Evolutionary conservation across 129 eudicot species (phyloP).

Genomic region (Ambrosia artemisiifolia): DNA sequence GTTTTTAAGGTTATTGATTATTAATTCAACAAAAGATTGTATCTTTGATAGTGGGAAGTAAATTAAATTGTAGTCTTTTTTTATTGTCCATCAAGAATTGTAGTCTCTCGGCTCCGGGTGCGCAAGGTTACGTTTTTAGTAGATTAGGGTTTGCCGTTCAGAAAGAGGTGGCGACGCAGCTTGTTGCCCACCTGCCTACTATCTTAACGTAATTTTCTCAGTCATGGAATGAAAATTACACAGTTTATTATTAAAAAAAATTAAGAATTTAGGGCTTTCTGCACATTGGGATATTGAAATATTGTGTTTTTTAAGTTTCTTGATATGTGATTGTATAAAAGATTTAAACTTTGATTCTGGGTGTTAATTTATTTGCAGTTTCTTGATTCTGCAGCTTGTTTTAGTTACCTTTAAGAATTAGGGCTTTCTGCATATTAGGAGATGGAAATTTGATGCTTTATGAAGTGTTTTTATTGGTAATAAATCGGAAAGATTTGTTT

Average conservation of each 20-base stretch:
- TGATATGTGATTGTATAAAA: constrained; percentile 1
- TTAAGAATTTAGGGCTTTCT: not conserved
- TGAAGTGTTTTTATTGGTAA: not conserved
- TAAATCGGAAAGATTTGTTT: not conserved
- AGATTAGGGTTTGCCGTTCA: too few relatives aligned
- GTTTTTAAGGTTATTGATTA: not conserved
- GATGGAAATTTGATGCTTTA: constrained; percentile 1
- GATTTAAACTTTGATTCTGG: not conserved
- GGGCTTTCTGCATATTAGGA: constrained; percentile 2
- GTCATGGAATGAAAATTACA: too few relatives aligned
- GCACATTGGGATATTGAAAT: constrained; percentile 3
- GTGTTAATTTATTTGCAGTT: not conserved
- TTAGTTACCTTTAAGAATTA: not conserved
- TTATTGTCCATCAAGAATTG: too few relatives aligned
- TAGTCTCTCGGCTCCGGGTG: too few relatives aligned
- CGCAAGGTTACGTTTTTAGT: too few relatives aligned
- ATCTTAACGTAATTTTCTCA: too few relatives aligned
- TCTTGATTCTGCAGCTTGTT: not conserved
- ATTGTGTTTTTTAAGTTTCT: constrained; percentile 4
- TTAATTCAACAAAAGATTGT: not conserved
- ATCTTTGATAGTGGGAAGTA: not conserved
- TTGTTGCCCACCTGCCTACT: too few relatives aligned
- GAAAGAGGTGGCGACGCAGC: too few relatives aligned
- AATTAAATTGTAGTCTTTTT: not conserved
- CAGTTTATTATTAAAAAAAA: too few relatives aligned